Conservation (phyloP, 108 stramenopile species). For the Aurantiochytrium sp. region DNA sequence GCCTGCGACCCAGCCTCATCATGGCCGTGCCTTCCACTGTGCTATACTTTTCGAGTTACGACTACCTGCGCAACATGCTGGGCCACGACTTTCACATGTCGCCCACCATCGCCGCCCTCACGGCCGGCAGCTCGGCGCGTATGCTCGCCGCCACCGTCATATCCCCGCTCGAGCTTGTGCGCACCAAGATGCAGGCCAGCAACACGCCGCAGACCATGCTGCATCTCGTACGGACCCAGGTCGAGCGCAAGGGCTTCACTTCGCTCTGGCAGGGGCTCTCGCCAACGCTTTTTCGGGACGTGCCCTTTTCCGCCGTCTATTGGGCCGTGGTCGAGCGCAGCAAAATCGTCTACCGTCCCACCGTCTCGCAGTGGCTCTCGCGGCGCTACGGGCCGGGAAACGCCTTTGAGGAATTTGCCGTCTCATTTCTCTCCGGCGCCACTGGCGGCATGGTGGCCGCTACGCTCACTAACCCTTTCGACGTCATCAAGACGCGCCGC, state of each 20-base stretch:
- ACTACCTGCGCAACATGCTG: conserved; percentile 45
- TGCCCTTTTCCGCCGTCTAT: conserved; percentile 84
- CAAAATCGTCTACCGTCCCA: not conserved
- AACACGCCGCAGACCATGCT: not conserved
- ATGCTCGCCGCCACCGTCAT: conserved; percentile 68
- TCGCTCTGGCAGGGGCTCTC: conserved; percentile 72
- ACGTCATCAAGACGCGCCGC: conserved; percentile 84
- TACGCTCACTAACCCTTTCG: conserved; percentile 79
- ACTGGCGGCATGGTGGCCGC: conserved; percentile 76
- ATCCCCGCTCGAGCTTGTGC: conserved; percentile 80
- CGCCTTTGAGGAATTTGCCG: conserved; percentile 37
- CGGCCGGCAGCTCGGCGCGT: conserved; percentile 73
- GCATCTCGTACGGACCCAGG: conserved; percentile 46
- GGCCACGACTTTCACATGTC: not conserved
- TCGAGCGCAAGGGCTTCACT: conserved; percentile 56
- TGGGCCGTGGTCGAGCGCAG: conserved; percentile 72
- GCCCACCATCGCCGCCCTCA: conserved; percentile 49
- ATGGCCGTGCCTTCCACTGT: conserved; percentile 76
- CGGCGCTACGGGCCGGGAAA: not conserved
- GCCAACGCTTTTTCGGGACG: conserved; percentile 82
- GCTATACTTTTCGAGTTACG: conserved; percentile 82
- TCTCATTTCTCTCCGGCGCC: conserved; percentile 71
- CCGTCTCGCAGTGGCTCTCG: not conserved
- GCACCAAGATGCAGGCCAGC: conserved; percentile 48
- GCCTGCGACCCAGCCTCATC: conserved; percentile 49